These are phyloP conservation scores for Aspergillus fijiensis DNA, from an alignment of 2,329 filamentous ascomycete genomes.

Conservation along the genomic window DNA sequence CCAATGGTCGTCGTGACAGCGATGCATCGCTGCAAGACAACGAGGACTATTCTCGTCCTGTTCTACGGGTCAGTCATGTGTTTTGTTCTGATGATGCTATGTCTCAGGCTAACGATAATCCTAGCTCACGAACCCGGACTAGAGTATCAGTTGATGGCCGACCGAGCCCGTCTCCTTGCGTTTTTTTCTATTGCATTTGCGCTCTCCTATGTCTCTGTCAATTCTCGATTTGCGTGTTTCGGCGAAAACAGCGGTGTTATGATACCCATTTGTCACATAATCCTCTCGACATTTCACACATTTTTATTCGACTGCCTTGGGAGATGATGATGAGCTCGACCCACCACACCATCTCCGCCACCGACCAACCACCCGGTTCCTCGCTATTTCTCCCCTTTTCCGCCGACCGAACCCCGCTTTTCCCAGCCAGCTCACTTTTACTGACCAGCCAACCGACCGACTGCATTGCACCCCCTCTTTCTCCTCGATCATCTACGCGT, in stretches of 20 bases:
- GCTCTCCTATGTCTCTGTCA: constrained; percentile 24
- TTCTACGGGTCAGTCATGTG: constrained; percentile 39
- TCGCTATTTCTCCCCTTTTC: background rate
- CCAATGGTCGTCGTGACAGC: constrained; percentile 43
- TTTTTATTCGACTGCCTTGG: constrained; percentile 16
- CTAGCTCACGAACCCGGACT: constrained; percentile 39
- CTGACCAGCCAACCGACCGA: background rate
- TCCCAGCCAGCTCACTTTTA: background rate
- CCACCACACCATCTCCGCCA: constrained; percentile 1
- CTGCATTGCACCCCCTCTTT: background rate
- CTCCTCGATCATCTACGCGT: constrained; percentile 3
- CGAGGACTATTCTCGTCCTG: constrained; percentile 49
- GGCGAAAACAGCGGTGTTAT: constrained; percentile 38
- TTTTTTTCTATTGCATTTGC: constrained; percentile 11
- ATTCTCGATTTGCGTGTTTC: constrained; percentile 31
- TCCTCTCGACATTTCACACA: constrained; percentile 25
- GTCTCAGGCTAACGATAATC: constrained; percentile 29
- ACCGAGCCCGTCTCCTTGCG: constrained; percentile 12
- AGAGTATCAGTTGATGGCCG: constrained; percentile 12
- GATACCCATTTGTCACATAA: constrained; percentile 40
- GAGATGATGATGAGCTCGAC: constrained; percentile 1
- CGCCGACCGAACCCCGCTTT: background rate
- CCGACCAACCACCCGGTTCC: background rate
- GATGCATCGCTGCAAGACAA: constrained; percentile 49
- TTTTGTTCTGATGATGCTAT: constrained; percentile 16